Evolutionary conservation across 805 yeast genomes (phyloP).

Genomic region (Candida orba): DNA sequence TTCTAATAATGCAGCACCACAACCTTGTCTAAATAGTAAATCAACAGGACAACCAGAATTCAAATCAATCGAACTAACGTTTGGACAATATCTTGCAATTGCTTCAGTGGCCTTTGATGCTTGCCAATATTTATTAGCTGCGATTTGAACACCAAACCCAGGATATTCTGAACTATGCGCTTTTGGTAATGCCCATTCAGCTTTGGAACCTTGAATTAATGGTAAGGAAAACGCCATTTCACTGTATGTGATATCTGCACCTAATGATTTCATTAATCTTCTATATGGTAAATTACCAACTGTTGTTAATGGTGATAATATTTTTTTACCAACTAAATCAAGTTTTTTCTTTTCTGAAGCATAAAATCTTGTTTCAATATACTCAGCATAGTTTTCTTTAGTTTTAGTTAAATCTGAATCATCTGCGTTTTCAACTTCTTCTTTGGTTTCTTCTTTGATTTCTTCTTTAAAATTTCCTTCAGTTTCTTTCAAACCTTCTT

Average conservation of each 20-base stretch:
- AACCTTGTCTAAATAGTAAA: conserved; percentile 86
- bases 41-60: conserved; percentile 99
- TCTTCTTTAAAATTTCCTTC: conserved; percentile 14
- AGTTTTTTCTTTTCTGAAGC: conserved; percentile 76
- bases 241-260: conserved; percentile 88
- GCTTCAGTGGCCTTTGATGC: conserved; percentile 90
- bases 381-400: conserved; percentile 39
- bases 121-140: conserved; percentile 88
- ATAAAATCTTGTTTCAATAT: conserved; percentile 69
- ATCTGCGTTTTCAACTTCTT: conserved; percentile 2
- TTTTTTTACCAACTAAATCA: conserved; percentile 65
- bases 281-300: conserved; percentile 96
- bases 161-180: conserved; percentile 79
- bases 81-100: conserved; percentile 46
- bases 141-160: conserved; percentile 91
- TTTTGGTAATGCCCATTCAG: conserved; percentile 97
- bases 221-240: conserved; percentile 94
- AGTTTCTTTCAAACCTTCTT: conserved; percentile 9
- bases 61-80: conserved; percentile 77
- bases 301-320: conserved; percentile 92
- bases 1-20: conserved; percentile 90
- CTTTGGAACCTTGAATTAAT: conserved; percentile 77
- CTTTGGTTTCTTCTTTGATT: conserved; percentile 13
- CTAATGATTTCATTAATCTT: conserved; percentile 80
- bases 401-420: conserved; percentile 7